These are phyloP conservation scores for Cytospora chrysosperma DNA, from an alignment of 2,329 filamentous ascomycete genomes.

Conservation along the genomic window DNA sequence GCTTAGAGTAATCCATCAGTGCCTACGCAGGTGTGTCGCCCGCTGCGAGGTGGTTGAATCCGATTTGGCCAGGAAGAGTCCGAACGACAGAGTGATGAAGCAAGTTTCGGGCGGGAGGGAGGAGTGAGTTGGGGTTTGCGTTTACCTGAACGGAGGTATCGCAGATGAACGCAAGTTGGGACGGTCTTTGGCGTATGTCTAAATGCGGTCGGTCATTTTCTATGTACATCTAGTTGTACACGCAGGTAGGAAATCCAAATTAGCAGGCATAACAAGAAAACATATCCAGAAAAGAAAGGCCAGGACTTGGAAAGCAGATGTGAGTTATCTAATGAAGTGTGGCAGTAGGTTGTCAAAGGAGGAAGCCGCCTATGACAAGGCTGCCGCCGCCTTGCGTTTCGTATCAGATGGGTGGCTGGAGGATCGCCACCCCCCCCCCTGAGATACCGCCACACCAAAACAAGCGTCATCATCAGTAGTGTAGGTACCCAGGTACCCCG, in stretches of 20 bases:
- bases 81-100: neutral
- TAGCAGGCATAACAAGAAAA: neutral
- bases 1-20: slow-evolving; percentile 68
- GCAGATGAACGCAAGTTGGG: neutral
- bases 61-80: neutral
- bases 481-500: neutral
- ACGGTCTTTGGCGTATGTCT: neutral
- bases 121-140: too few species aligned
- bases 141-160: neutral
- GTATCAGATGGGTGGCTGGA: neutral
- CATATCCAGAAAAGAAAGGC: neutral
- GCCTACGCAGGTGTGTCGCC: slow-evolving; percentile 4
- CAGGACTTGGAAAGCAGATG: neutral
- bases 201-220: neutral
- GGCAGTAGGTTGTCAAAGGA: neutral
- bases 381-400: slow-evolving; percentile 17
- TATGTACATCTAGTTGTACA: neutral
- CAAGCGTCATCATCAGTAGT: too few species aligned
- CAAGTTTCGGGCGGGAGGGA: too few species aligned
- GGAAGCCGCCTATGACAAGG: neutral
- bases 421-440: slow-evolving; percentile 1
- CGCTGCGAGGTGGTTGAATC: slow-evolving; percentile 10
- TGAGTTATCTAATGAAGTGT: neutral
- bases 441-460: slow-evolving; percentile 2
- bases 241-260: neutral